Base-by-base conservation (phyloP, 2,329 filamentous ascomycete genomes). In the Paecilomyces sp. region DNA sequence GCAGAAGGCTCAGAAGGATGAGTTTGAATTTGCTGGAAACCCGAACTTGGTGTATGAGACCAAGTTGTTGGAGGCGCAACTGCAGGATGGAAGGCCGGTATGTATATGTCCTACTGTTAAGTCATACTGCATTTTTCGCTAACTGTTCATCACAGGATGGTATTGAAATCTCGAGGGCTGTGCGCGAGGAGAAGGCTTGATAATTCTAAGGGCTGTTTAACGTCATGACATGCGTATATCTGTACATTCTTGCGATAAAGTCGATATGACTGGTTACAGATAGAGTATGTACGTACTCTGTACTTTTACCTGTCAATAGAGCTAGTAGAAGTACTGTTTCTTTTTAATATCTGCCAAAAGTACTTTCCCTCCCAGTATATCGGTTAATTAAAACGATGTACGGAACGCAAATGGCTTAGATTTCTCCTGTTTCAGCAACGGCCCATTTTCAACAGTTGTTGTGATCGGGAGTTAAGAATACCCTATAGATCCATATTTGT, bases 11-110 rank as follows among this genome's bases (percentile, higher is more conserved):
- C 66, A 66, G 8, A 63, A 65, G 7, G 67, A 72, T 22, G 61
- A 64, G 13, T 68, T 72, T 50, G 69, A 72, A 41, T 62, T 70
- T 15, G 54, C 63, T 18, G 88, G 88, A 1, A 86, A 89, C 66
- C 87, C 88, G 1, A 81, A 83, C 61, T 68, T 91, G 63, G 74
- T 86, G 12, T 91, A 91, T 68, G 79, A 88, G 68, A 90, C 85
- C 69, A 76, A 80, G 62, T 71, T 89, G 58, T 18, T 34, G 2
- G 55, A 61, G 31, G 58, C 58, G 51, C 30, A 57, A 2, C 15
- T 67, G 50, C 53, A 54, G 6, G 52, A 55, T 34, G 60, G 57
- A 15, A 57, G 50, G n/a, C 22, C n/a, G 53, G 60, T 61, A 59
- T 52, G 55, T 57, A n/a, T 11, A 24, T 22, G 12, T 8, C 7